These are phyloP conservation scores for Lodderomyces orthopsilosis DNA, from an alignment of 1,139 yeast genomes.

Conservation along the genomic window DNA sequence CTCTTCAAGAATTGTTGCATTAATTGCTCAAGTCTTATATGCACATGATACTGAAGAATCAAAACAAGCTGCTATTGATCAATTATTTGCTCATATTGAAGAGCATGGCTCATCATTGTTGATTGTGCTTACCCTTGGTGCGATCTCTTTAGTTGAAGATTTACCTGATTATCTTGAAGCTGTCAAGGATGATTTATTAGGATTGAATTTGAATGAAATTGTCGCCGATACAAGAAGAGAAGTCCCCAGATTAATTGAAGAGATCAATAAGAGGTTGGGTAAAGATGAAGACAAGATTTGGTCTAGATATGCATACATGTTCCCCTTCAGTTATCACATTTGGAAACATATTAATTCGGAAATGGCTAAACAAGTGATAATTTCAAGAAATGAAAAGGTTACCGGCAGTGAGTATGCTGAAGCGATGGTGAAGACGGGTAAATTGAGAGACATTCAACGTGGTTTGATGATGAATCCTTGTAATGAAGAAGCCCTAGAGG, in stretches of 20 bases:
- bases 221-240: slow-evolving; percentile 50
- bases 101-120: slow-evolving; percentile 61
- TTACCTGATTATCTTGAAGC: slow-evolving; percentile 60
- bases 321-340: slow-evolving; percentile 65
- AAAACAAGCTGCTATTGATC: slow-evolving; percentile 77
- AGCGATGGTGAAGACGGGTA: slow-evolving; percentile 46
- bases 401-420: slow-evolving; percentile 52
- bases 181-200: slow-evolving; percentile 62
- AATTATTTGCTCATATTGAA: slow-evolving; percentile 60
- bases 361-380: slow-evolving; percentile 47
- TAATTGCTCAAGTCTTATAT: slow-evolving; percentile 77
- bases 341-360: slow-evolving; percentile 63
- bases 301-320: slow-evolving; percentile 69
- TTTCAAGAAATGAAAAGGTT: slow-evolving; percentile 48
- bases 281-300: slow-evolving; percentile 36
- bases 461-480: slow-evolving; percentile 40
- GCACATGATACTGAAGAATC: slow-evolving; percentile 72
- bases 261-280: slow-evolving; percentile 40
- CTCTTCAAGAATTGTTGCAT: slow-evolving; percentile 59
- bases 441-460: slow-evolving; percentile 57
- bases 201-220: slow-evolving; percentile 47
- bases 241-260: slow-evolving; percentile 60
- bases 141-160: slow-evolving; percentile 67
- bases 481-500: slow-evolving; percentile 1
- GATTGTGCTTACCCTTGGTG: slow-evolving; percentile 74